Conservation (phyloP, 2,329 filamentous ascomycete genomes). For the Exophiala calicioides region DNA sequence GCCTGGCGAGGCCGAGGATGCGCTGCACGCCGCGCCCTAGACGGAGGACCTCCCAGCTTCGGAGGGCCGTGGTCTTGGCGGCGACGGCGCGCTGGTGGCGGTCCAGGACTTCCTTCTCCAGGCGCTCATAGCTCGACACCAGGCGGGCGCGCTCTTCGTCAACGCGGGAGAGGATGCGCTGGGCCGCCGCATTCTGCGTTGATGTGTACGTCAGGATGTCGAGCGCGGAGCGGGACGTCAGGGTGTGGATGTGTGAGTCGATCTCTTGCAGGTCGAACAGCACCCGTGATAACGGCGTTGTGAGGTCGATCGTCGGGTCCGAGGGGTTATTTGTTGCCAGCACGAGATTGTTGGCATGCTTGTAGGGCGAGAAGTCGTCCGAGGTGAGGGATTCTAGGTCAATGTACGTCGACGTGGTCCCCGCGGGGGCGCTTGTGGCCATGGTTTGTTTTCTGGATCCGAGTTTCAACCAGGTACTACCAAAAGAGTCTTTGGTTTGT, state of each 20-base stretch:
- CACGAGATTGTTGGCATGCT: slow-evolving; percentile 87
- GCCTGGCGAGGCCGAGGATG: slow-evolving; percentile 77
- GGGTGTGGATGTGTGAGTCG: slow-evolving; percentile 87
- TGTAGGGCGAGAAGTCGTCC: slow-evolving; percentile 74
- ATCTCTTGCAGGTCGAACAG: slow-evolving; percentile 97
- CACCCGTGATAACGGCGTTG: slow-evolving; percentile 87
- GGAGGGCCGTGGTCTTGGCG: slow-evolving; percentile 72
- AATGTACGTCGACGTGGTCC: slow-evolving; percentile 62
- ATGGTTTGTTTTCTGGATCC: neutral
- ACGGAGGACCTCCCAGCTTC: slow-evolving; percentile 77
- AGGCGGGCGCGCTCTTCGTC: slow-evolving; percentile 77
- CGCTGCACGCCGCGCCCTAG: slow-evolving; percentile 75
- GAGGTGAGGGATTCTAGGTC: slow-evolving; percentile 91
- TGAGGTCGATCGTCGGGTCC: slow-evolving; percentile 87
- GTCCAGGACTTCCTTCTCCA: slow-evolving; percentile 82
- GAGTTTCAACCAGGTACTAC: neutral
- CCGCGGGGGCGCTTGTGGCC: slow-evolving; percentile 5
- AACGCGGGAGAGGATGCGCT: slow-evolving; percentile 71
- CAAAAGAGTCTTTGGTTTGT: too few relatives aligned
- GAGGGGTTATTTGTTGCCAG: slow-evolving; percentile 88
- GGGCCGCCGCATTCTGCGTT: slow-evolving; percentile 70
- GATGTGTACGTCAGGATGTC: slow-evolving; percentile 78
- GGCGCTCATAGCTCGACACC: slow-evolving; percentile 79
- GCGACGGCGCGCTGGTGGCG: slow-evolving; percentile 85
- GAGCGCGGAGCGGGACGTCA: slow-evolving; percentile 81